These are phyloP conservation scores for Lactarius deliciosus DNA, from an alignment of 768 basidiomycete species.

Conservation along the genomic window DNA sequence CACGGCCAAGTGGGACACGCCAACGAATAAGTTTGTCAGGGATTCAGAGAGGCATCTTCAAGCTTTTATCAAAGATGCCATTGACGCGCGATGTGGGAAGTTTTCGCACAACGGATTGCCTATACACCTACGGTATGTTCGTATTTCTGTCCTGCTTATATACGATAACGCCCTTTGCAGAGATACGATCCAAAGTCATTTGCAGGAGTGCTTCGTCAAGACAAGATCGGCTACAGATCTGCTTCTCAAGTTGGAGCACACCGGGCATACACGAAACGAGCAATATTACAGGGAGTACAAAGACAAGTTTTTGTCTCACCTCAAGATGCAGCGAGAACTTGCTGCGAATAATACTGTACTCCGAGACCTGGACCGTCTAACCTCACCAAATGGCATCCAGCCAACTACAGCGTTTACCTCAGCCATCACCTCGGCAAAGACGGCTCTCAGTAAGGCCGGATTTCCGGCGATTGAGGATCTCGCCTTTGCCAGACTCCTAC, in stretches of 20 bases:
- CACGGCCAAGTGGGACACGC: slow-evolving; percentile 12
- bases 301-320: slow-evolving; percentile 20
- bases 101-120: slow-evolving; percentile 11
- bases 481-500: slow-evolving; percentile 17
- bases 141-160: background rate
- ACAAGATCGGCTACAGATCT: background rate
- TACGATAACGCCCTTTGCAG: slow-evolving; percentile 6
- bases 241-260: slow-evolving; percentile 22
- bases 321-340: slow-evolving; percentile 19
- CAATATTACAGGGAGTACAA: slow-evolving; percentile 20
- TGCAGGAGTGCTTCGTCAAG: background rate
- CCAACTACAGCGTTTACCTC: background rate
- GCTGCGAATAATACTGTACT: background rate
- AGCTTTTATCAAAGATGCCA: background rate
- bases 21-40: slow-evolving; percentile 9
- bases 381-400: background rate
- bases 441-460: background rate
- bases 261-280: slow-evolving; percentile 21
- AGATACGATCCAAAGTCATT: slow-evolving; percentile 1
- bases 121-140: slow-evolving; percentile 5
- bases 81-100: slow-evolving; percentile 6
- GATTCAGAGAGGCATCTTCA: background rate
- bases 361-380: background rate
- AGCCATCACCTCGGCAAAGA: background rate
- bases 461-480: background rate